These are phyloP conservation scores for Boletellus ananas DNA, from an alignment of 768 basidiomycete species.

Conservation along the genomic window DNA sequence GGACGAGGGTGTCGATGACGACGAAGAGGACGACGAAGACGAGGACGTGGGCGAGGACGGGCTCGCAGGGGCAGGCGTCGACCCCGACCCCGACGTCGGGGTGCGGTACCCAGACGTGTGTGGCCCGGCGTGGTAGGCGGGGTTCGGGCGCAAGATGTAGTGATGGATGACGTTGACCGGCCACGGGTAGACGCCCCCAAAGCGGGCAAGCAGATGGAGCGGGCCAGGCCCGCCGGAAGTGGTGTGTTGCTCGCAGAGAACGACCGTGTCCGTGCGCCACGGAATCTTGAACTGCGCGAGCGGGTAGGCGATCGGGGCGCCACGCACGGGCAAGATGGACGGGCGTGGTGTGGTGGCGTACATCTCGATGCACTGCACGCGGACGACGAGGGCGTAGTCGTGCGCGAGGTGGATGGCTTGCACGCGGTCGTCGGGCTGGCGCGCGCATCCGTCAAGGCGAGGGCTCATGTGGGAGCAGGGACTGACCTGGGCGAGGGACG, in stretches of 20 bases:
- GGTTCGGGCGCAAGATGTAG: slow-evolving; percentile 48
- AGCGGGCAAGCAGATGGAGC: slow-evolving; percentile 56
- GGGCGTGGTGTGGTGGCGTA: slow-evolving; percentile 35
- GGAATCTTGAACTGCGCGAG: slow-evolving; percentile 46
- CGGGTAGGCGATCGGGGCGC: slow-evolving; percentile 37
- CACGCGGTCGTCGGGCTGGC: slow-evolving; percentile 35
- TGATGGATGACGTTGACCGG: slow-evolving; percentile 68
- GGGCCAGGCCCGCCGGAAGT: slow-evolving; percentile 15
- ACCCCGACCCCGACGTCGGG: not conserved
- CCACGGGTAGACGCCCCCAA: slow-evolving; percentile 60
- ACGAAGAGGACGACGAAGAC: not conserved
- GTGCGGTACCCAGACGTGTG: not conserved
- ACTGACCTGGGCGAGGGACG: slow-evolving; percentile 30
- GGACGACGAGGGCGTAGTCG: slow-evolving; percentile 45
- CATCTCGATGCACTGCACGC: slow-evolving; percentile 39
- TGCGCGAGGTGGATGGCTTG: slow-evolving; percentile 42
- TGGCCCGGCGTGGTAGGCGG: slow-evolving; percentile 26
- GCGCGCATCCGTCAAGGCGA: not conserved
- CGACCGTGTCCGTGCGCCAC: slow-evolving; percentile 54
- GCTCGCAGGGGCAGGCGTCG: not conserved
- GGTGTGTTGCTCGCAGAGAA: slow-evolving; percentile 33
- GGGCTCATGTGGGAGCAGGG: not conserved
- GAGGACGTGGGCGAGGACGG: not conserved
- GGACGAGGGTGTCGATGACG: not conserved
- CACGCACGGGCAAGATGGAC: slow-evolving; percentile 12